Base-by-base conservation (phyloP, 805 yeast genomes). In the Ogataea philodendri region DNA sequence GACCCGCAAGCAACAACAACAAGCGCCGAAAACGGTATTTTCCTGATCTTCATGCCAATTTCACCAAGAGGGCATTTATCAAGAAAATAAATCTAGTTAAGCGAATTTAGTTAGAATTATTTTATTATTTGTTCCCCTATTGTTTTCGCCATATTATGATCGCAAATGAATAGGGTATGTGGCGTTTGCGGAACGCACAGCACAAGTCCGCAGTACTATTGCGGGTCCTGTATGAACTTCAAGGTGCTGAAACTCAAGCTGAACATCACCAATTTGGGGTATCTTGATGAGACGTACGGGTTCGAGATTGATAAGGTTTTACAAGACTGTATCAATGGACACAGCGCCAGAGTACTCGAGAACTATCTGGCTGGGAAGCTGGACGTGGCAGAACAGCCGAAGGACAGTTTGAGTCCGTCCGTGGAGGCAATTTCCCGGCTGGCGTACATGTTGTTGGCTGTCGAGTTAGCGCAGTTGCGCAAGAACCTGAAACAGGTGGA, bases 381-480 rank as follows among this genome's bases (percentile, higher is more conserved):
- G 3, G 22, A 30, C 5, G 19, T 15, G 15, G 30, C 13, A 10
- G 37, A 17, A 3, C 31, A 23, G 10, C 41, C 33, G 6, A 9
- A 31, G 26, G 45, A 34, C 5, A 32, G 22, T 7, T 11, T 49
- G 28, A 36, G 36, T 7, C 58, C 58, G 4, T 51, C 59, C 2
- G 18, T 35, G 5, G 54, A 45, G 7, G 44, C 62, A 1, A 44
- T 52, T 5, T 58, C 61, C 1, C 44, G 55, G 28, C 36, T 62
- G 30, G 55, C 65, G 1, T 55, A 55, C 29, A 55, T 58, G 51
- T 39, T 62, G 9, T 29, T 60, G 29, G 54, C 46, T 25, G 57
- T 60, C 17, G 62, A 58, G 27, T 42, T 48, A 4, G 13, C 50
- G 5, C 49, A 48, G 23, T 37, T 28, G 11, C 47, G 40, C 27